Evolutionary conservation across 768 basidiomycete genomes (phyloP).

Genomic region (Omphalotus guepiniiformis): DNA sequence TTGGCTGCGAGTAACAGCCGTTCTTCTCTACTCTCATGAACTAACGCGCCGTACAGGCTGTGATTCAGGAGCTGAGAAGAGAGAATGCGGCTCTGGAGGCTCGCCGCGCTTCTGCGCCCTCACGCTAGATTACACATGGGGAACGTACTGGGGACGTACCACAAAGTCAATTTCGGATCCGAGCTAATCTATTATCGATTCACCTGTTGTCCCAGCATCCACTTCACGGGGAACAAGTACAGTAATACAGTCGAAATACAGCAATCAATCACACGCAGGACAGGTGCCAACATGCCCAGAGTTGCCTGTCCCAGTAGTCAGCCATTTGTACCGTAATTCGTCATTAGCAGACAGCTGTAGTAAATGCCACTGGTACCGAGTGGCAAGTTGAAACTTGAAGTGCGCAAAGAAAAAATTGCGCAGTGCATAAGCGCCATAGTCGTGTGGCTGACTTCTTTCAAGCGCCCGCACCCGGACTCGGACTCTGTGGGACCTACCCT

Average conservation of each 20-base stretch:
- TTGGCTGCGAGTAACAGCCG: conserved; percentile 61
- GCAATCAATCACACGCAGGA: too few species aligned
- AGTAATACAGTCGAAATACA: too few species aligned
- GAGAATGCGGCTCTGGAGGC: conserved; percentile 48
- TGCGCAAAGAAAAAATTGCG: background rate
- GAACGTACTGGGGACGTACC: background rate
- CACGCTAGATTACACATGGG: background rate
- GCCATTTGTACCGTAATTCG: too few species aligned
- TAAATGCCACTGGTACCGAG: too few species aligned
- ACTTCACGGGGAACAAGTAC: too few species aligned
- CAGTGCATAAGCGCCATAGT: conserved; percentile 1
- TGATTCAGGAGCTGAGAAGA: conserved; percentile 77
- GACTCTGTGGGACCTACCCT: background rate
- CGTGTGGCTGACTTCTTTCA: too few species aligned
- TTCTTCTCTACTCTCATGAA: conserved; percentile 6
- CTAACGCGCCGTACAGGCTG: conserved; percentile 48
- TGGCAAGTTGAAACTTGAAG: background rate
- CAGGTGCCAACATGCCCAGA: too few species aligned
- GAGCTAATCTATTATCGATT: too few species aligned
- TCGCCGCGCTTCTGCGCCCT: conserved; percentile 18
- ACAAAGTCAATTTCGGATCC: background rate
- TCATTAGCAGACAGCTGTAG: too few species aligned
- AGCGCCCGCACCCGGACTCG: background rate
- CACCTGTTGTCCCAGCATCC: background rate
- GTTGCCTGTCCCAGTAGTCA: too few species aligned